A percentile compares a stretch with the other conserved stretches of the same genome.
These are phyloP conservation scores for Endoconidiophora polonica DNA, from an alignment of 2,329 filamentous ascomycete genomes.

Conservation along the genomic window DNA sequence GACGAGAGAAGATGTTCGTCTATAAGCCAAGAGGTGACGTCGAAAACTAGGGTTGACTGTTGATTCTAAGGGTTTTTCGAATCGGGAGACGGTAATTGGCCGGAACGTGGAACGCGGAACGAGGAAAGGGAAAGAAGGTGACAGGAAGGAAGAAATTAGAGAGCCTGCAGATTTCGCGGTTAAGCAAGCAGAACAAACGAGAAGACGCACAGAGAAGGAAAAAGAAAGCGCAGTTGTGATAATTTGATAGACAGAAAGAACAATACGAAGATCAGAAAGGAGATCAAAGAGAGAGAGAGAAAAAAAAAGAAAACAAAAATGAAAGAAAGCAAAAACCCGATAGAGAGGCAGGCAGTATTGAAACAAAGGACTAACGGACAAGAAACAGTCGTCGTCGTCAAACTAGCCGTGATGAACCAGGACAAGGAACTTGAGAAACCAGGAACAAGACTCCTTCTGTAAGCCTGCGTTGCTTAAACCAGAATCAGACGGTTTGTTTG, in stretches of 20 bases:
- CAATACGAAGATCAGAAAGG: neutral
- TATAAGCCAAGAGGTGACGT: no score
- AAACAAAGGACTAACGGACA: neutral
- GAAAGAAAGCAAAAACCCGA: neutral
- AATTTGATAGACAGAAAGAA: neutral
- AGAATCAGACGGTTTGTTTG: no score
- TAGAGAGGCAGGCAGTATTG: neutral
- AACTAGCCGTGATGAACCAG: no score
- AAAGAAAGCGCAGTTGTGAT: neutral
- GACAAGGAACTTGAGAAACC: no score
- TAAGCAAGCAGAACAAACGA: neutral
- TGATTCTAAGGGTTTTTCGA: no score
- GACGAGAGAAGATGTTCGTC: no score
- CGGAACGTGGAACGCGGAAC: constrained; percentile 3
- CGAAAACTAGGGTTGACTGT: no score
- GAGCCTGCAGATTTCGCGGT: no score
- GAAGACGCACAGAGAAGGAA: neutral
- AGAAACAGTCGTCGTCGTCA: no score
- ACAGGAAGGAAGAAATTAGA: no score
- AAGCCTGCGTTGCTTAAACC: no score
- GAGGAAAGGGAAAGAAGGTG: neutral
- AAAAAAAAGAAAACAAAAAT: neutral
- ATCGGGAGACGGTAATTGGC: constrained; percentile 6
- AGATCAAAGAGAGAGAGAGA: neutral
- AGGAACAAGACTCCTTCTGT: no score